phyloP scores from a whole-genome alignment of 2,329 filamentous ascomycete species.

The Clonostachys sp. region DNA sequence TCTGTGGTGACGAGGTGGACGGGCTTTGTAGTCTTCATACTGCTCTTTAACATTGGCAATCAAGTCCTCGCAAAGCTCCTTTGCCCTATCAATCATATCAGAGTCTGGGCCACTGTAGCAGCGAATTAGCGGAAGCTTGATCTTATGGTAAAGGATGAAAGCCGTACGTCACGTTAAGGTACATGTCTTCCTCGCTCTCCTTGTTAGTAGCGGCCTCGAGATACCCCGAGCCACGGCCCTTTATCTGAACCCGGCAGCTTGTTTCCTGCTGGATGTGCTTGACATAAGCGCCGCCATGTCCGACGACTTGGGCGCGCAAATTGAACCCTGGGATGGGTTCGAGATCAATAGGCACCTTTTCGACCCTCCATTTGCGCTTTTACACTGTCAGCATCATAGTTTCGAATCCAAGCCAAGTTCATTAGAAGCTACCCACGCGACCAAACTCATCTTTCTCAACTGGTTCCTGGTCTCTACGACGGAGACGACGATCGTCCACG shows the following conservation, averaged over 20 bases:
- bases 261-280: constrained; percentile 98
- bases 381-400: constrained; percentile 3
- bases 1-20: constrained; percentile 59
- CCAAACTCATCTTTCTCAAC: constrained; percentile 90
- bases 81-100: constrained; percentile 79
- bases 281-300: constrained; percentile 89
- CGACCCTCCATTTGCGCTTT: constrained; percentile 97
- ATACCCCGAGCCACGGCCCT: constrained; percentile 91
- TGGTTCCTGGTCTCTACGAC: constrained; percentile 72
- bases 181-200: constrained; percentile 96
- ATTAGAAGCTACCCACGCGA: constrained; percentile 53
- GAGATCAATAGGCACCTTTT: constrained; percentile 85
- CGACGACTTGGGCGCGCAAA: constrained; percentile 90
- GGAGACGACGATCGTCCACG: constrained; percentile 90
- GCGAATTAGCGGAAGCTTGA: background rate
- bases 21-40: constrained; percentile 86
- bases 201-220: constrained; percentile 82
- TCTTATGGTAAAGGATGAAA: background rate
- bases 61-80: constrained; percentile 83
- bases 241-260: constrained; percentile 94
- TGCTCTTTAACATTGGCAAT: constrained; percentile 82
- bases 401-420: background rate
- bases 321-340: constrained; percentile 95
- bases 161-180: constrained; percentile 86
- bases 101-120: constrained; percentile 73